Percentiles rank a stretch among this genome's conserved stretches.
Evolutionary conservation across 225 moss, liverwort and hornwort species (phyloP).

Genomic region (Polytrichum commune): DNA sequence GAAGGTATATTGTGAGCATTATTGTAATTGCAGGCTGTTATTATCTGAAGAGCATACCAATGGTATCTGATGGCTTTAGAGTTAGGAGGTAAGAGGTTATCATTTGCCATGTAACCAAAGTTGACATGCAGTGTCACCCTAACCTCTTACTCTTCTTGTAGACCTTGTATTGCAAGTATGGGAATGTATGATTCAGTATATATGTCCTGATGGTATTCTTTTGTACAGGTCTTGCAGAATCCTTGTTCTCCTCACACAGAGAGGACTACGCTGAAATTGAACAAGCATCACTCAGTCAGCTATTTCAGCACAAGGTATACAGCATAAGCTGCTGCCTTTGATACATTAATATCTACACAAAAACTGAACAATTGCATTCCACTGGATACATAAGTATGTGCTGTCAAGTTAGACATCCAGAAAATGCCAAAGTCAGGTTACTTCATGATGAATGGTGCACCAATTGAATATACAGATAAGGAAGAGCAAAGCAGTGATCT

Average conservation of each 20-base stretch:
- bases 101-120: too few species aligned
- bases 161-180: too few species aligned
- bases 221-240: constrained; percentile 81
- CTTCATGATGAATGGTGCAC: too few species aligned
- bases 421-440: too few species aligned
- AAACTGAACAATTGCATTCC: not conserved
- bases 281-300: constrained; percentile 81
- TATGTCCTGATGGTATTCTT: not conserved
- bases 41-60: too few species aligned
- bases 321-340: not conserved
- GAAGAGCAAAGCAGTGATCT: not conserved
- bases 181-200: too few species aligned
- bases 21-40: not conserved
- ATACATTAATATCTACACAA: too few species aligned
- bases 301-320: constrained; percentile 84
- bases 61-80: too few species aligned
- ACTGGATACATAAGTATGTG: not conserved
- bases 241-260: constrained; percentile 83
- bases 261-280: constrained; percentile 97
- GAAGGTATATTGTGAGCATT: constrained; percentile 55
- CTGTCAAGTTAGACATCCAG: too few species aligned
- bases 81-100: too few species aligned
- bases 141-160: not conserved
- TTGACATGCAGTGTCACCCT: too few species aligned
- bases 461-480: constrained; percentile 1